Evolutionary conservation across 2,329 filamentous ascomycete species (phyloP), one percentile per base, ranked within the genome.

Genomic region (Ophidiomyces ophidiicola): DNA sequence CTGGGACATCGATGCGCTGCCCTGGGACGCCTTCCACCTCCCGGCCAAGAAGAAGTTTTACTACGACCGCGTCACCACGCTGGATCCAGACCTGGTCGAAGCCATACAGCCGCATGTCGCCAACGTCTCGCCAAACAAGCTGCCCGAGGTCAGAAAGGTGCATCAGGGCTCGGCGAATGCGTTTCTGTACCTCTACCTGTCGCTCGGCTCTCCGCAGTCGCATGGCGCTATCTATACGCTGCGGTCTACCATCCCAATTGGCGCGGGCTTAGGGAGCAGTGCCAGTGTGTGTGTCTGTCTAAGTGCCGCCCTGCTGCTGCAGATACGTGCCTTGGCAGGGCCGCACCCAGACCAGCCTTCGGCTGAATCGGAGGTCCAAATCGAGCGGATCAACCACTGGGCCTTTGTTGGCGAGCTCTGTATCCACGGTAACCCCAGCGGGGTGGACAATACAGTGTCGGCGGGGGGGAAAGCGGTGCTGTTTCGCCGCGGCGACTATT

Each of bases 361-460:
- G 0, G 78, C 85, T 39, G 90, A 98, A 63, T 84, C 84, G n/a
- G 78, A 82, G 44, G 63, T 86, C 30, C 88, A 98, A 57, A 73
- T 96, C 20, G 87, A 96, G 64, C 78, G 88, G 47, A 94, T 98
- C 63, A 98, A 98, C 61, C 75, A 82, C 45, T 98, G 92, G 90
- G 87, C 90, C 0, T 96, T 94, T 60, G 90, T 98, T 1, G 82
- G 82, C 17, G 90, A 98, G 60, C 82, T 96, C 76, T 90, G 86
- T 62, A 94, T 96, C 46, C 90, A 98, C 56, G 90, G 88, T 25
- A 96, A 93, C 54, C 90, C 90, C 0, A 94, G 85, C 0, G 90
- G 90, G 0, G 84, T 98, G 30, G 90, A 98, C 63, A 98, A 98
- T 60, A 98, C 90, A 2, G 88, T 98, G 19, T 74, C 88, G 8